Base-by-base conservation (phyloP, 371 early-diverging fungal genomes). In the Syncephalastrum racemosum region DNA sequence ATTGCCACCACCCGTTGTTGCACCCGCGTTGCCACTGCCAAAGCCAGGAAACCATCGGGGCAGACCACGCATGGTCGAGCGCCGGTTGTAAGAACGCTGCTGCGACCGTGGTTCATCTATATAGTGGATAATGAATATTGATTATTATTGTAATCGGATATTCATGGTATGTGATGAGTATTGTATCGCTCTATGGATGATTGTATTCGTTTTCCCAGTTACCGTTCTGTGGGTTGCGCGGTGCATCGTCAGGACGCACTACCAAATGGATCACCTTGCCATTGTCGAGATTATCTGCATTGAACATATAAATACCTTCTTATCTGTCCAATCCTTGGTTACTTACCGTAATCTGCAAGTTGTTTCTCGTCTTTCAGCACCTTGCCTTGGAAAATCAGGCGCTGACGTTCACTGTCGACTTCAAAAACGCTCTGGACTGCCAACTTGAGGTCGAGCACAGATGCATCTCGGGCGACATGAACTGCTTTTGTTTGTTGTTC, bases 181-280 rank as follows among this genome's bases (percentile, higher is more conserved):
- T 46, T 40, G 46, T 27, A 36, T 24, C 12, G 41, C 45, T 41
- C 54, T 50, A 40, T 39, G 36, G 40, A 23, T 42, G 39, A 45
- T n/a, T n/a, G n/a, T 47, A 31, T 31, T 31, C 36, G 36, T 31
- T 31, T 31, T 39, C 36, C 40, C 23, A 51, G 27, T 59, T 77
- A 84, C 84, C 82, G 67, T 81, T 81, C 14, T 62, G 42, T 23
- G 68, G 77, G 57, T 80, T 84, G 14, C 63, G 62, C 18, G 82
- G 84, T 12, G 76, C 80, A 64, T 79, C 81, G 2, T 63, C 58
- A 22, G 84, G 82, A 39, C 84, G 65, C 19, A 82, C 73, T n/a
- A 84, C 84, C 40, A 84, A 72, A 60, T 84, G 84, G 45, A 84
- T 64, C 13, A 82, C 81, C 51, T 82, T 80, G 36, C 84, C 84